A percentile compares a stretch with the other conserved stretches of the same genome.
These are phyloP conservation scores for Coniella vitis DNA, from an alignment of 2,329 filamentous ascomycete genomes.

Conservation along the genomic window DNA sequence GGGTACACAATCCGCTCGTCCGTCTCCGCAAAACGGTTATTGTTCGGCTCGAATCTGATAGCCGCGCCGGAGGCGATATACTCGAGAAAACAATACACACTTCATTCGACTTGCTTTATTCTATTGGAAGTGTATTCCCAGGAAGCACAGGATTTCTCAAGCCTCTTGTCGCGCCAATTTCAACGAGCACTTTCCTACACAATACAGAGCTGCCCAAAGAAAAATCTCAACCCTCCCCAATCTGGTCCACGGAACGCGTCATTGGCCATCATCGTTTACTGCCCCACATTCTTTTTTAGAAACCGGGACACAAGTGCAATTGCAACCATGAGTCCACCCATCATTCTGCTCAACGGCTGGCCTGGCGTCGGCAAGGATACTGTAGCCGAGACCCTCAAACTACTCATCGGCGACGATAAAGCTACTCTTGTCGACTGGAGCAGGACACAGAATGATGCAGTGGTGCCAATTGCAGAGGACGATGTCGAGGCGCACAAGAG, in stretches of 20 bases:
- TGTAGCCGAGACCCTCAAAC: constrained; percentile 25
- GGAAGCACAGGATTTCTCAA: no score
- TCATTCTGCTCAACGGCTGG: constrained; percentile 29
- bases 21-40: background rate
- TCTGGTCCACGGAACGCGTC: background rate
- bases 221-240: background rate
- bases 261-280: background rate
- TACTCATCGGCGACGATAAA: constrained; percentile 25
- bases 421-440: constrained; percentile 22
- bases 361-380: constrained; percentile 27
- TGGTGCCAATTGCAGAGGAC: constrained; percentile 6
- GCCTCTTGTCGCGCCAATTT: no score
- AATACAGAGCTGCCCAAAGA: no score
- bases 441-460: constrained; percentile 6
- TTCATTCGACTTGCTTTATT: no score
- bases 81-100: no score
- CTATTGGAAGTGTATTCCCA: no score
- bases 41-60: no score
- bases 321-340: constrained; percentile 1
- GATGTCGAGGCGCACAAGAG: constrained; percentile 7
- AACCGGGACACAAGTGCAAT: background rate
- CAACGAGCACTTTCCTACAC: no score
- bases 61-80: no score
- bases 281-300: background rate
- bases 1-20: no score